These are phyloP conservation scores for Alternaria sp. DNA, from an alignment of 2,329 filamentous ascomycete genomes.

Conservation along the genomic window DNA sequence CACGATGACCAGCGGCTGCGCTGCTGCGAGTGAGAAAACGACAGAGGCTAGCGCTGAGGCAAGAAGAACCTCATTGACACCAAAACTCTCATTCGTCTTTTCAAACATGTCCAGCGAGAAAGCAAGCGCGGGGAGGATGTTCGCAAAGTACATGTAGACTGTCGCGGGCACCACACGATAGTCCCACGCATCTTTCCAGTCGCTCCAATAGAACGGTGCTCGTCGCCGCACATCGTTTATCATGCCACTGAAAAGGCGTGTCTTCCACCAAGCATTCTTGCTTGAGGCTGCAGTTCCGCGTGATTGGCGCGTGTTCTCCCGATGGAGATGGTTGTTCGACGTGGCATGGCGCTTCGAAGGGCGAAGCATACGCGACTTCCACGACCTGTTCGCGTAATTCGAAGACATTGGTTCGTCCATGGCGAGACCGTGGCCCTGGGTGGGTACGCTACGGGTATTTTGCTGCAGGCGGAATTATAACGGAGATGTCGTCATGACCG, in stretches of 20 bases:
- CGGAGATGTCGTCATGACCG: slow-evolving; percentile 19
- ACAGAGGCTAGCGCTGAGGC: slow-evolving; percentile 83
- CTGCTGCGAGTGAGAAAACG: slow-evolving; percentile 81
- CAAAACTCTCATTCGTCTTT: slow-evolving; percentile 84
- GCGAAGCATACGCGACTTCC: slow-evolving; percentile 26
- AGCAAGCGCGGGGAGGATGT: slow-evolving; percentile 86
- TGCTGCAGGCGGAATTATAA: slow-evolving; percentile 28
- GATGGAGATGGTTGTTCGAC: slow-evolving; percentile 18
- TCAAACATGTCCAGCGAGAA: slow-evolving; percentile 95
- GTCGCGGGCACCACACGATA: slow-evolving; percentile 89
- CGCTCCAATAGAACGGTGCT: slow-evolving; percentile 79
- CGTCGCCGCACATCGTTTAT: slow-evolving; percentile 77
- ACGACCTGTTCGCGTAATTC: slow-evolving; percentile 24
- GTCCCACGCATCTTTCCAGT: slow-evolving; percentile 89
- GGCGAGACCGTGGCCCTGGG: slow-evolving; percentile 28
- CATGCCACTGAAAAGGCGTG: slow-evolving; percentile 81
- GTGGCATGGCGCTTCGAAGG: slow-evolving; percentile 10
- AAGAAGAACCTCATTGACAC: slow-evolving; percentile 90
- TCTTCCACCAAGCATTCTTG: slow-evolving; percentile 72
- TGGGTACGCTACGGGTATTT: slow-evolving; percentile 31
- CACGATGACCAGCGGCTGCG: slow-evolving; percentile 88
- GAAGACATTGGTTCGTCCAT: slow-evolving; percentile 27
- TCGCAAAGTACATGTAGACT: slow-evolving; percentile 94
- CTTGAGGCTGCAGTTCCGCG: slow-evolving; percentile 23
- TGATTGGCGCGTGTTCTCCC: slow-evolving; percentile 28